Base-by-base conservation (phyloP, 139 green algal genomes). In the Coelastrella sp. region DNA sequence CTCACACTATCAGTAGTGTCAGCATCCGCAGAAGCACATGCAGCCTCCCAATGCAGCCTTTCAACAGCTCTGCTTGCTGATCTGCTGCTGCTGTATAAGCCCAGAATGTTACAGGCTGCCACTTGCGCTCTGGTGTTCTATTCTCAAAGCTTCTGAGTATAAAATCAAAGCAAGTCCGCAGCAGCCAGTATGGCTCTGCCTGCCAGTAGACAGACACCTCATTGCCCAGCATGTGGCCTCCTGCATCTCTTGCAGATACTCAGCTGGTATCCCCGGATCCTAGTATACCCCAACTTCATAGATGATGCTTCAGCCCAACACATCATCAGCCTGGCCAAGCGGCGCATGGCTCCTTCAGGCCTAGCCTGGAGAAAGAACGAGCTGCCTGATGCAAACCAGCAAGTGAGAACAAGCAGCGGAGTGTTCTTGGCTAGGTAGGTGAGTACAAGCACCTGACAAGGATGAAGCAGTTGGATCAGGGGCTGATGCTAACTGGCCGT, bases 231-330 rank as follows among this genome's bases (percentile, higher is more conserved):
- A n/a, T n/a, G n/a, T n/a, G n/a, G n/a, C n/a, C n/a, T 76, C 13
- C 35, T 63, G 69, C 57, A 40, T 7, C 25, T 34, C 4, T 25
- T 50, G 4, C 76, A 86, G 72, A 92, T 91, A 34, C 64, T 90
- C 3, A 85, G 53, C 4, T 91, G 86, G 87, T 82, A 85, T 34
- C 90, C 87, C 0, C 81, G 89, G 59, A 85, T 91, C 38, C 83
- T 93, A 43, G 71, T 94, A 11, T 92, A 87, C 75, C 91, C 91
- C 0, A 88, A 81, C 35, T 94, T 94, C 71, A 80, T 94, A 21
- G 87, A 92, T 66, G 76, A 81, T n/a, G 37, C 25, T 8, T 76
- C 83, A 11, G 84, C 74, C 0, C 73, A 90, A 34, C 82, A 92
- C 59, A 68, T 94, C 35, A 77, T 94, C 15, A 41, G 51, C 35